These are phyloP conservation scores for Lodderomyces elongisporus DNA, from an alignment of 1,139 yeast genomes.

Conservation along the genomic window DNA sequence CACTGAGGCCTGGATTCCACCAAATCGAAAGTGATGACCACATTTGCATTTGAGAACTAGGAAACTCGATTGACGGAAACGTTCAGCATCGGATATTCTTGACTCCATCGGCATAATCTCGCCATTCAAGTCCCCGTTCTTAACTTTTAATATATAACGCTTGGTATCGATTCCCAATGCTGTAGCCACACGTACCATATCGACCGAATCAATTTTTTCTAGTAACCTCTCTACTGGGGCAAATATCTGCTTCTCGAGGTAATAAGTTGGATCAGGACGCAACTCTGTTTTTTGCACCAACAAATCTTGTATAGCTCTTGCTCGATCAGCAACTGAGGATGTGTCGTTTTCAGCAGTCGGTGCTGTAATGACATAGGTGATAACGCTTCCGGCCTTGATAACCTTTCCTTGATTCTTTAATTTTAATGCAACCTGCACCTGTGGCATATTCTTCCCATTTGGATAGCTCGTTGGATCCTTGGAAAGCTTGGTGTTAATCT, in stretches of 20 bases:
- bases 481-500: slow-evolving; percentile 69
- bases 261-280: slow-evolving; percentile 71
- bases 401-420: slow-evolving; percentile 76
- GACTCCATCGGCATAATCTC: slow-evolving; percentile 75
- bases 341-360: slow-evolving; percentile 32
- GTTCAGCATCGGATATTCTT: slow-evolving; percentile 72
- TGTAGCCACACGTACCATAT: slow-evolving; percentile 70
- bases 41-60: slow-evolving; percentile 63
- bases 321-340: slow-evolving; percentile 62
- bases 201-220: slow-evolving; percentile 84
- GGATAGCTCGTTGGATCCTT: slow-evolving; percentile 74
- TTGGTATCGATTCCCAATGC: slow-evolving; percentile 73
- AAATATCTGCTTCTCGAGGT: slow-evolving; percentile 81
- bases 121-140: slow-evolving; percentile 35
- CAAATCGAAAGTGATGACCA: slow-evolving; percentile 56
- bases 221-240: slow-evolving; percentile 89
- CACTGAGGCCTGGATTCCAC: slow-evolving; percentile 64
- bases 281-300: slow-evolving; percentile 45
- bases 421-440: slow-evolving; percentile 87
- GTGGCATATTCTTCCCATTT: slow-evolving; percentile 81
- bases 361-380: slow-evolving; percentile 74
- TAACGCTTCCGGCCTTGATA: slow-evolving; percentile 84
- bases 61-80: slow-evolving; percentile 63
- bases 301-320: slow-evolving; percentile 72
- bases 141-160: slow-evolving; percentile 51